These are phyloP conservation scores for Plasmodium blacklocki DNA, from an alignment of 169 alveolate species.

Conservation along the genomic window DNA sequence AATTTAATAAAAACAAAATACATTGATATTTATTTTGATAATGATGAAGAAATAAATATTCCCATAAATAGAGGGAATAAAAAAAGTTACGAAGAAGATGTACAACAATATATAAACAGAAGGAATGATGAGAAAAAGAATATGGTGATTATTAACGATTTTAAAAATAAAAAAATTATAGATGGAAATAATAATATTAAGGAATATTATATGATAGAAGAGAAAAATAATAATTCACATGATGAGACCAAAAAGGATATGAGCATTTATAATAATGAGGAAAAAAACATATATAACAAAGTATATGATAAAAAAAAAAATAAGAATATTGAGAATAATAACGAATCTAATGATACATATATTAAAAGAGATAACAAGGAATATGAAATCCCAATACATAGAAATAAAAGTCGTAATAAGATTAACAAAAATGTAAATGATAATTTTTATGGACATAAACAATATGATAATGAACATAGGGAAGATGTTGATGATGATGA, in stretches of 20 bases:
- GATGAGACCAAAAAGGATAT: not conserved
- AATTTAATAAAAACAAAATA: conserved; percentile 3
- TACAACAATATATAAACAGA: conserved; percentile 1
- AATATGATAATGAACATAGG: conserved; percentile 25
- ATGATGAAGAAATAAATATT: conserved; percentile 31
- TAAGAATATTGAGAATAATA: not conserved
- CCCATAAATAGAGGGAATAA: conserved; percentile 11
- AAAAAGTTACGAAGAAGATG: not conserved
- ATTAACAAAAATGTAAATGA: conserved; percentile 24
- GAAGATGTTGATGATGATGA: not conserved
- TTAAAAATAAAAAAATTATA: not conserved
- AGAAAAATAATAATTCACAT: not conserved
- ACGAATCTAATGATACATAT: not conserved
- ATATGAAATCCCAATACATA: conserved; percentile 67
- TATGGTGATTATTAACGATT: conserved; percentile 15
- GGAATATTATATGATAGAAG: not conserved
- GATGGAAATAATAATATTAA: not conserved
- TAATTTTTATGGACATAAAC: conserved; percentile 40
- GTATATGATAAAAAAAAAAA: not conserved
- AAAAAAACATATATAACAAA: not conserved
- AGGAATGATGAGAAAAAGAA: conserved; percentile 7
- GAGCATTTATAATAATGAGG: no score
- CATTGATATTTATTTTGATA: conserved; percentile 23
- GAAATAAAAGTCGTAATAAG: conserved; percentile 21
- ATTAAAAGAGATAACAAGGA: conserved; percentile 23